Evolutionary conservation across 164 flowering plant genomes (phyloP).

Genomic region (Vitis labrusca): DNA sequence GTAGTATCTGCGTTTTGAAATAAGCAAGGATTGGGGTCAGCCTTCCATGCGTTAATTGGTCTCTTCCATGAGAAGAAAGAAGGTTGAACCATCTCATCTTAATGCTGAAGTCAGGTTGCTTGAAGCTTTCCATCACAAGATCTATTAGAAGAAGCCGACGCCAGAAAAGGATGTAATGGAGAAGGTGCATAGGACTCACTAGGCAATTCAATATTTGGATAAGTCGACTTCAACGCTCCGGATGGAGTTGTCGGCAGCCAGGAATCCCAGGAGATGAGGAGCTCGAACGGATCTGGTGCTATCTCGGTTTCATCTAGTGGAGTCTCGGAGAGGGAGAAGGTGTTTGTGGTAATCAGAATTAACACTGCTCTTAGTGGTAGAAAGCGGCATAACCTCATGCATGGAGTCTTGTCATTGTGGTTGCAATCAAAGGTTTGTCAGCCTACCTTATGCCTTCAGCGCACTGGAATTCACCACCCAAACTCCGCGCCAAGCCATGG

Average conservation of each 20-base stretch:
- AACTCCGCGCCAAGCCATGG: constrained; percentile 42
- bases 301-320: constrained; percentile 21
- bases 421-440: no score
- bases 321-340: constrained; percentile 49
- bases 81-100: no score
- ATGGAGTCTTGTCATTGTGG: no score
- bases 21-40: no score
- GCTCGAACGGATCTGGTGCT: constrained; percentile 21
- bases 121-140: no score
- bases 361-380: constrained; percentile 90
- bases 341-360: constrained; percentile 88
- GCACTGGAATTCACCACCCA: constrained; percentile 43
- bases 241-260: constrained; percentile 72
- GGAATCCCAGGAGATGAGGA: constrained; percentile 48
- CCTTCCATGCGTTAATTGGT: no score
- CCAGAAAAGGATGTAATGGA: no score
- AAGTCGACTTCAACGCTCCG: constrained; percentile 75
- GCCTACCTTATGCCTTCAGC: no score
- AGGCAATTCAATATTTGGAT: constrained; percentile 76
- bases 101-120: no score
- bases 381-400: constrained; percentile 34
- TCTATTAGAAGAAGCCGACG: no score
- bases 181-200: constrained; percentile 74
- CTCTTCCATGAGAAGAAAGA: no score
- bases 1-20: no score